phyloP scores from a whole-genome alignment of 2,329 filamentous ascomycete species.

The Epichloe coenophiala region DNA sequence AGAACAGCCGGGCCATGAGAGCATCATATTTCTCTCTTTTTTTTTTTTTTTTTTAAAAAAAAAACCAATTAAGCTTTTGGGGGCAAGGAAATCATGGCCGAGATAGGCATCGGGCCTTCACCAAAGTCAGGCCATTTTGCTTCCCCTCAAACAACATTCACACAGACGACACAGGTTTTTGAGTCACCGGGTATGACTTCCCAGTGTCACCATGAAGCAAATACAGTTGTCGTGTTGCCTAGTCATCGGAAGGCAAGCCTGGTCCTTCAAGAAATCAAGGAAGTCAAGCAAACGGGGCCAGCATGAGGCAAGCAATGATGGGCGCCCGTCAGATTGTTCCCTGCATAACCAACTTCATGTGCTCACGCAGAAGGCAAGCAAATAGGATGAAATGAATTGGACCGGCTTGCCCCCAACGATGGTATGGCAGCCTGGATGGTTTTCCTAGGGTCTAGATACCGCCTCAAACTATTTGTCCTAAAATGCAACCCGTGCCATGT shows the following conservation, averaged over 20 bases:
- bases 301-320: background rate
- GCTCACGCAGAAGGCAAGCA: background rate
- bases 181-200: conserved; percentile 3
- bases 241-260: background rate
- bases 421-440: background rate
- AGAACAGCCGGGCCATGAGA: background rate
- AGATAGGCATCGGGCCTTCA: conserved; percentile 5
- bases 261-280: background rate
- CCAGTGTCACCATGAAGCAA: conserved; percentile 3
- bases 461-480: background rate
- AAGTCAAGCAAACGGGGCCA: background rate
- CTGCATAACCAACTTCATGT: background rate
- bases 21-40: too few relatives aligned
- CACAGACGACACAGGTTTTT: conserved; percentile 1
- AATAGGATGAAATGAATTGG: background rate
- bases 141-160: conserved; percentile 1
- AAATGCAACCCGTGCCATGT: background rate
- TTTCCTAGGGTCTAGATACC: background rate
- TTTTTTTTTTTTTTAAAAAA: background rate
- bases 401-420: too few relatives aligned
- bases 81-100: background rate
- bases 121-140: conserved; percentile 5
- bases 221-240: background rate
- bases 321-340: background rate
- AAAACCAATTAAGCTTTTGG: too few relatives aligned